phyloP scores from a whole-genome alignment of 345 rosid genomes.

The Eutrema yunnanense region DNA sequence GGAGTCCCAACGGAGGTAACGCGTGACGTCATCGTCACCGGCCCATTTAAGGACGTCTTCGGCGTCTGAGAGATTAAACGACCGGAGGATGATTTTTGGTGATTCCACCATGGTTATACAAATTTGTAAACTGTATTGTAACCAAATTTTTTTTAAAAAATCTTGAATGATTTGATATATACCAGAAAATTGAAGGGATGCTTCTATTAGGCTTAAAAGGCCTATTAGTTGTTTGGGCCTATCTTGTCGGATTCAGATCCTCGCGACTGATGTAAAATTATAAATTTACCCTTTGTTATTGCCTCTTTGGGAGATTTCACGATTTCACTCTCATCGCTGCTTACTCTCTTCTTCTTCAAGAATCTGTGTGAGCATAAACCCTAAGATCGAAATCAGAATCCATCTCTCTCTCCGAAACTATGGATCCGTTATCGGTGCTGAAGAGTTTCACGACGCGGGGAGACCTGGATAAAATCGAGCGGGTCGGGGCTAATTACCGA shows the following conservation, averaged over 20 bases:
- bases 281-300: not conserved
- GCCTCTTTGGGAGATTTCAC: not conserved
- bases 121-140: not conserved
- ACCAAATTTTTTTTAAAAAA: no score
- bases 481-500: slow-evolving; percentile 45
- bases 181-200: not conserved
- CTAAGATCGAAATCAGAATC: slow-evolving; percentile 1
- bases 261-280: not conserved
- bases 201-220: not conserved
- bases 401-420: not conserved
- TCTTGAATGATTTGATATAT: no score
- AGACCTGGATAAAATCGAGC: slow-evolving; percentile 53
- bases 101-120: slow-evolving; percentile 6
- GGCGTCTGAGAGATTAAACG: slow-evolving; percentile 4
- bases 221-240: not conserved
- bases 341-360: slow-evolving; percentile 15
- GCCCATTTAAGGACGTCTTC: slow-evolving; percentile 24
- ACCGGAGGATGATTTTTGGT: slow-evolving; percentile 8
- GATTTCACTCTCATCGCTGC: not conserved
- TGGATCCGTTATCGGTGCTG: slow-evolving; percentile 80
- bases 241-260: not conserved
- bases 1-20: slow-evolving; percentile 21
- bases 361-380: slow-evolving; percentile 15
- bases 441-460: slow-evolving; percentile 63
- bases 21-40: slow-evolving; percentile 18